Conservation (phyloP, 169 alveolate species). For the Cryptosporidium parvum region DNA sequence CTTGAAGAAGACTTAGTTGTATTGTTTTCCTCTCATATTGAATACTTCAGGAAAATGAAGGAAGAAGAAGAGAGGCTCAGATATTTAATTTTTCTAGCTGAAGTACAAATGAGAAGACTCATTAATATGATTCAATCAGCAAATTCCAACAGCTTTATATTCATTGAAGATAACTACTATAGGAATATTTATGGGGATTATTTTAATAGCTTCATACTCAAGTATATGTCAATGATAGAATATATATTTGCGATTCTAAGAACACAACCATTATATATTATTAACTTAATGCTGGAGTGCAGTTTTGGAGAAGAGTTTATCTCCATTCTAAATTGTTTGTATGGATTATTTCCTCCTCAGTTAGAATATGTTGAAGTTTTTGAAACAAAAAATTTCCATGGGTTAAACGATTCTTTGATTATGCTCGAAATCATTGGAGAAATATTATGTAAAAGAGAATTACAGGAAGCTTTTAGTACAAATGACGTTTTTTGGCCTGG, state of each 20-base stretch:
- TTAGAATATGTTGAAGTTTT: background rate
- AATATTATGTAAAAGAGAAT: constrained; percentile 37
- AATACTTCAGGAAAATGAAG: constrained; percentile 32
- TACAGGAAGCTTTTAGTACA: constrained; percentile 26
- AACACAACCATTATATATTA: constrained; percentile 34
- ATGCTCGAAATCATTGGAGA: constrained; percentile 50
- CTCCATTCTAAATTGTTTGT: constrained; percentile 17
- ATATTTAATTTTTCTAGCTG: constrained; percentile 43
- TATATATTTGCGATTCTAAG: constrained; percentile 16
- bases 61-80: constrained; percentile 43
- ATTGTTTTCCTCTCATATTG: constrained; percentile 33
- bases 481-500: constrained; percentile 43
- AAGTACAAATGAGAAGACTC: constrained; percentile 46
- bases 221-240: constrained; percentile 30
- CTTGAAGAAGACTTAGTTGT: constrained; percentile 46
- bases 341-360: constrained; percentile 39
- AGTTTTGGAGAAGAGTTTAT: constrained; percentile 33
- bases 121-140: constrained; percentile 19
- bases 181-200: constrained; percentile 7
- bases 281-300: constrained; percentile 34
- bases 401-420: constrained; percentile 22
- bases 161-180: background rate
- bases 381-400: constrained; percentile 27
- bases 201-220: constrained; percentile 1
- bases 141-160: background rate